Evolutionary conservation across 768 basidiomycete genomes (phyloP).

Genomic region (Cyclocybe cylindracea): DNA sequence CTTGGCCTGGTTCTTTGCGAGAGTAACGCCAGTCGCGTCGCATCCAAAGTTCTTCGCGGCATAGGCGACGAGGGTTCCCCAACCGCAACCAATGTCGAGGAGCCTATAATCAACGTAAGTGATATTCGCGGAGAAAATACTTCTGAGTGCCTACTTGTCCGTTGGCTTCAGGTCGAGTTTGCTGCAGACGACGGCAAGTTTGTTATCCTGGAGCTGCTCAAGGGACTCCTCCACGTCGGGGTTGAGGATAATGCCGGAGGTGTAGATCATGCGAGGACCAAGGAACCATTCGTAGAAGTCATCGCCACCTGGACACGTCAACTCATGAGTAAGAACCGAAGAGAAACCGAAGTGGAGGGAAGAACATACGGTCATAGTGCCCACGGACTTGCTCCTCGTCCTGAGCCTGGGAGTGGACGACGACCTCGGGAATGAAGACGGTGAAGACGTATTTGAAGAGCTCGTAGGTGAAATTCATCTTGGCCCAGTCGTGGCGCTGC

Average conservation of each 20-base stretch:
- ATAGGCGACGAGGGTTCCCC: conserved; percentile 94
- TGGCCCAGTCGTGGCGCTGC: conserved; percentile 93
- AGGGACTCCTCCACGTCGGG: conserved; percentile 75
- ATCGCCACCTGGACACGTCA: conserved; percentile 64
- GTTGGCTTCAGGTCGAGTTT: conserved; percentile 88
- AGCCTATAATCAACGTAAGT: conserved; percentile 37
- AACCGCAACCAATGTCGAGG: conserved; percentile 90
- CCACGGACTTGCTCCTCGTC: conserved; percentile 96
- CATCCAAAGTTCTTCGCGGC: conserved; percentile 98
- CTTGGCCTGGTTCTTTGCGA: conserved; percentile 86
- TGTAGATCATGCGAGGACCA: conserved; percentile 96
- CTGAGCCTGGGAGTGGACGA: conserved; percentile 87
- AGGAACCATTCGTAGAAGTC: conserved; percentile 98
- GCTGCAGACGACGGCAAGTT: conserved; percentile 91
- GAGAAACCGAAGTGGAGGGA: not conserved
- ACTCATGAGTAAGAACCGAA: not conserved
- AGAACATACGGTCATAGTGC: conserved; percentile 84
- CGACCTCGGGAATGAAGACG: conserved; percentile 88
- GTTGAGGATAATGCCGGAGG: conserved; percentile 84
- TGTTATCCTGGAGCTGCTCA: conserved; percentile 97
- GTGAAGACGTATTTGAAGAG: conserved; percentile 93
- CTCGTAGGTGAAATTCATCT: conserved; percentile 86
- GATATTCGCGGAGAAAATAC: conserved; percentile 25
- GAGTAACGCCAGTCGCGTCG: conserved; percentile 94
- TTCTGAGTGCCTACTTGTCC: conserved; percentile 50